Evolutionary conservation across 1,284 basidiomycete species (phyloP).

Genomic region (Sphagnurus paluster): DNA sequence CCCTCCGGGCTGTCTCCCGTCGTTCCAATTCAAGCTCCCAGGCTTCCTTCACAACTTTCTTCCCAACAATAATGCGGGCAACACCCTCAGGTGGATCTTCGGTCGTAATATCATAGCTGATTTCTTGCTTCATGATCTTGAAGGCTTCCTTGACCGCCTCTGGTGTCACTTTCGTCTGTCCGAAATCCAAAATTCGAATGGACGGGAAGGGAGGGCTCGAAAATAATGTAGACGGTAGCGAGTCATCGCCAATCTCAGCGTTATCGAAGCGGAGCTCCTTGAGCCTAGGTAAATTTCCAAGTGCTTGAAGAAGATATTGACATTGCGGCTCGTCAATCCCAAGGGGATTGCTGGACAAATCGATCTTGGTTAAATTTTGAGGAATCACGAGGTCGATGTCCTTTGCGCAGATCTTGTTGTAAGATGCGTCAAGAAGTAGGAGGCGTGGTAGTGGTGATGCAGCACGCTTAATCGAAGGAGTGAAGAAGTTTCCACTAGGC

Average conservation of each 20-base stretch:
- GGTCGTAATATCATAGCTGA: slow-evolving; percentile 53
- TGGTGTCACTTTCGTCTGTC: slow-evolving; percentile 57
- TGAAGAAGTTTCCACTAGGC: slow-evolving; percentile 58
- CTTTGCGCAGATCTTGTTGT: slow-evolving; percentile 59
- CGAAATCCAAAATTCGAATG: slow-evolving; percentile 60
- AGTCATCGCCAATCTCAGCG: slow-evolving; percentile 58
- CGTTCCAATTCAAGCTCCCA: slow-evolving; percentile 77
- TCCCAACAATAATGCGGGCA: slow-evolving; percentile 63
- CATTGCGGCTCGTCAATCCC: slow-evolving; percentile 31
- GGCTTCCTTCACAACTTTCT: slow-evolving; percentile 64
- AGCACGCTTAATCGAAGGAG: slow-evolving; percentile 59
- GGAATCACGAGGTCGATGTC: slow-evolving; percentile 58
- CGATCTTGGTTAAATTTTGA: slow-evolving; percentile 42
- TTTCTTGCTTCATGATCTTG: slow-evolving; percentile 41
- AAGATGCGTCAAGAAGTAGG: slow-evolving; percentile 54
- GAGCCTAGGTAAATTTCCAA: slow-evolving; percentile 52
- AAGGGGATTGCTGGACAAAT: slow-evolving; percentile 58
- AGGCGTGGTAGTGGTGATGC: slow-evolving; percentile 64
- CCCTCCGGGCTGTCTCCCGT: slow-evolving; percentile 39
- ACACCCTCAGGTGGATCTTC: slow-evolving; percentile 54
- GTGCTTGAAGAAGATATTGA: slow-evolving; percentile 42
- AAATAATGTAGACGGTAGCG: slow-evolving; percentile 50
- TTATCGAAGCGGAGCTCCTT: slow-evolving; percentile 58
- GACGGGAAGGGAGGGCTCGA: slow-evolving; percentile 42
- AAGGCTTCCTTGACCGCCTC: slow-evolving; percentile 48